Evolutionary conservation across 176 grass and related monocot species (phyloP), one percentile per base, ranked within the genome.

Genomic region (Cenchrus fungigraminus): DNA sequence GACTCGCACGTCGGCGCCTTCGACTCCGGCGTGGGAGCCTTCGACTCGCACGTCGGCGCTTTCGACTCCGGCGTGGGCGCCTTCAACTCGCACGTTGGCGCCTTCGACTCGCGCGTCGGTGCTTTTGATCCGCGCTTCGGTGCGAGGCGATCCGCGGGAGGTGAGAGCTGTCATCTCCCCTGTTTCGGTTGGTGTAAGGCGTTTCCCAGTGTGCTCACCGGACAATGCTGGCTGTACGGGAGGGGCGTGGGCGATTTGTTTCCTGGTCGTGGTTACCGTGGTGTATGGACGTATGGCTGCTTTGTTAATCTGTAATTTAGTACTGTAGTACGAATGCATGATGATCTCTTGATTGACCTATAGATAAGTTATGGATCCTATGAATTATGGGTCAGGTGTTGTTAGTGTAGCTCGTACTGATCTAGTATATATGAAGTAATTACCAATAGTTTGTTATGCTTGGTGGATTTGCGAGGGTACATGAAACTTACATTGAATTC

Each of bases 61-160:
- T 82, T 76, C 74, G 87, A 89, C 79, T 45, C 75, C n/a, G 37
- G 25, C 20, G 2, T n/a, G 6, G 56, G 19, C 17, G 19, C 56
- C 6, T 59, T n/a, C 74, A 82, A 87, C 79, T 34, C 75, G n/a
- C 55, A 12, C 65, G 53, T 53, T 63, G 63, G 56, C 7, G 56
- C 56, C 2, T 59, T 59, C 7, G 56, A 59, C 56, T 59, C 56
- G 19, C 50, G 9, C 8, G 57, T 60, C 9, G 57, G 57, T 1
- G 53, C 53, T 17, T 55, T 55, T 14, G 53, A 55, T 14, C 16
- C 53, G 53, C 15, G 16, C 32, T 15, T 81, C 49, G 89, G 90
- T 60, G 62, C 78, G 37, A 90, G 92, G 76, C 88, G 91, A 32
- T 72, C 91, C n/a, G 82, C 89, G 0, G 91, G 91, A 88, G 93